A percentile compares a stretch with the other conserved stretches of the same genome.
Conservation (phyloP, 169 alveolate genomes). For the Plasmodium knowlesi region DNA sequence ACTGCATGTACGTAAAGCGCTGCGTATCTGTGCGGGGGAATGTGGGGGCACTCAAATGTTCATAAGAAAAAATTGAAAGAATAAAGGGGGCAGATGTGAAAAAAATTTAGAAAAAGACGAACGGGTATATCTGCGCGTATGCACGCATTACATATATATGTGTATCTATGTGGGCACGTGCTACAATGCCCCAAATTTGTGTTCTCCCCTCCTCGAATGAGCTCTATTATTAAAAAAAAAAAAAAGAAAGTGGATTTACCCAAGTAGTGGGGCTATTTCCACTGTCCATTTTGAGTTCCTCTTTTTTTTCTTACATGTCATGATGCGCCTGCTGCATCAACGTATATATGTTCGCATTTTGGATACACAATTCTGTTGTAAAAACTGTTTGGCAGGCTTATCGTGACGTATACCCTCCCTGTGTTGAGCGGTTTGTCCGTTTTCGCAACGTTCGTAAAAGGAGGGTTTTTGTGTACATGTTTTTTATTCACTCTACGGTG, state of each 20-base stretch:
- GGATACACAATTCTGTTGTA: background rate
- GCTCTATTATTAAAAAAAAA: background rate
- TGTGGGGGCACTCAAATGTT: background rate
- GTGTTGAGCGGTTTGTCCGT: background rate
- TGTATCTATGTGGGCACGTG: background rate
- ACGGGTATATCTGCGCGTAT: background rate
- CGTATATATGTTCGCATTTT: background rate
- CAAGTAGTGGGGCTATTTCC: background rate
- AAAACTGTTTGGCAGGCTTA: background rate
- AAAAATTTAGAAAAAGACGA: background rate
- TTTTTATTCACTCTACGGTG: background rate
- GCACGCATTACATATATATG: background rate
- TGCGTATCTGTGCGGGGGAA: background rate
- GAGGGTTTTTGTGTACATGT: background rate
- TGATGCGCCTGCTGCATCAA: background rate
- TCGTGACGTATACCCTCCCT: background rate
- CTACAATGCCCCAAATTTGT: background rate
- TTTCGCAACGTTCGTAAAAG: background rate
- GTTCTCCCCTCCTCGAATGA: background rate
- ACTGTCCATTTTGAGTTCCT: background rate
- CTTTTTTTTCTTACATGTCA: background rate
- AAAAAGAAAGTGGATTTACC: background rate
- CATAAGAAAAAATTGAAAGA: background rate
- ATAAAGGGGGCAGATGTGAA: background rate
- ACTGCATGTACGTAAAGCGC: background rate